Percentiles rank a stretch among this genome's conserved stretches.
Conservation (phyloP, 352 stramenopile genomes). For the Phytopythium helicoides region DNA sequence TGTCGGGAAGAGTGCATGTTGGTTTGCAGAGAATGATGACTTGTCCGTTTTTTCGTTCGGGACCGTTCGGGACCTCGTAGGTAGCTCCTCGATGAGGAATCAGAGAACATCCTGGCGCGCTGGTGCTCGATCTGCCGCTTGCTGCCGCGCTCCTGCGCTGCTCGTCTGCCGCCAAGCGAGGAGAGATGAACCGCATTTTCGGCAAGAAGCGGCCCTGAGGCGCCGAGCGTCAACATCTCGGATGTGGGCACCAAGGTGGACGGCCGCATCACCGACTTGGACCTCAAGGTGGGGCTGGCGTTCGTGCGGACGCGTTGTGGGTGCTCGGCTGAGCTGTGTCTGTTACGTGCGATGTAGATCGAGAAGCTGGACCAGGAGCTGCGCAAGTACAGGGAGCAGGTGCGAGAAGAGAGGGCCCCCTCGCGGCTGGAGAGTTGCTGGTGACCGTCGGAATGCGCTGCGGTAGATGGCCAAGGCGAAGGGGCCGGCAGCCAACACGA, state of each 20-base stretch:
- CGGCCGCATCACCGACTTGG: slow-evolving; percentile 67
- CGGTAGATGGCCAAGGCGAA: slow-evolving; percentile 81
- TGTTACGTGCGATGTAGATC: slow-evolving; percentile 36
- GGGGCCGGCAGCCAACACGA: slow-evolving; percentile 56
- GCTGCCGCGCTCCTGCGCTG: no score
- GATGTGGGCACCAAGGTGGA: slow-evolving; percentile 80
- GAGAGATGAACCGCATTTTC: slow-evolving; percentile 81
- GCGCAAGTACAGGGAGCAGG: slow-evolving; percentile 75
- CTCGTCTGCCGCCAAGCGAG: not conserved
- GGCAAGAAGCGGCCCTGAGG: slow-evolving; percentile 80
- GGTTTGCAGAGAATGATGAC: slow-evolving; percentile 4
- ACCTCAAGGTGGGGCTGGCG: slow-evolving; percentile 60
- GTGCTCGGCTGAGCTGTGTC: not conserved
- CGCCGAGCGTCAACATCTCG: slow-evolving; percentile 64
- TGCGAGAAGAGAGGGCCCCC: not conserved
- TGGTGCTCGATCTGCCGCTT: no score
- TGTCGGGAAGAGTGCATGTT: not conserved
- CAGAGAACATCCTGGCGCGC: no score
- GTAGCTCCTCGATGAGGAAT: no score
- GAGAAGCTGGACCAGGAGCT: slow-evolving; percentile 80
- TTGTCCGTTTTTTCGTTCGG: not conserved
- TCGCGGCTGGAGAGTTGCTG: not conserved
- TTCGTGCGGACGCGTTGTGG: no score
- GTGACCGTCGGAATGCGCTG: not conserved
- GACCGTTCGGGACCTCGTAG: slow-evolving; percentile 1